A percentile compares a stretch with the other conserved stretches of the same genome.
Conservation (phyloP, 2,329 filamentous ascomycete species). For the Apiospora aurea region DNA sequence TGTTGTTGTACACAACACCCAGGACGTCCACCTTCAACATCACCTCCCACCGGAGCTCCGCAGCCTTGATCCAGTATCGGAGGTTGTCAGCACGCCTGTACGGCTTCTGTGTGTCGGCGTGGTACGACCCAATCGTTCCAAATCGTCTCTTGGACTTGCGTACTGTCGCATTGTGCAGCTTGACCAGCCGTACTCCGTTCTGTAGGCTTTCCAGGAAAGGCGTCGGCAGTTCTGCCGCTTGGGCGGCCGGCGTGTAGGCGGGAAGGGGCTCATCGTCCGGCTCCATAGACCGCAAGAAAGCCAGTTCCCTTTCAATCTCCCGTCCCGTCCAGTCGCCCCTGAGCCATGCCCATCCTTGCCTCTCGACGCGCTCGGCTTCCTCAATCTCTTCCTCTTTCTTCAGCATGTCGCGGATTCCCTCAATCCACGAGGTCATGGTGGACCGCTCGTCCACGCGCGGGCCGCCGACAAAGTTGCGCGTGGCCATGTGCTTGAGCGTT, state of each 20-base stretch:
- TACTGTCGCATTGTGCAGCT: constrained; percentile 89
- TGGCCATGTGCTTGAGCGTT: constrained; percentile 88
- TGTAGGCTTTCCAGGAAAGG: constrained; percentile 77
- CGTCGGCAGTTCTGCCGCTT: constrained; percentile 63
- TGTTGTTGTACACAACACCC: constrained; percentile 80
- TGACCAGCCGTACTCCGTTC: constrained; percentile 81
- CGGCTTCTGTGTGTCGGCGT: constrained; percentile 92
- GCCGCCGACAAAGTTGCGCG: constrained; percentile 83
- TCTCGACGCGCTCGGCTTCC: constrained; percentile 72
- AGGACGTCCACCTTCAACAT: constrained; percentile 84
- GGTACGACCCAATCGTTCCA: constrained; percentile 86
- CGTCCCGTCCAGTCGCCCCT: constrained; percentile 76
- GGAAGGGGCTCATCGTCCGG: constrained; percentile 67
- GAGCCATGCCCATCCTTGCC: constrained; percentile 82
- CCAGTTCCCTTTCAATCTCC: constrained; percentile 79
- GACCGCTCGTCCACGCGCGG: constrained; percentile 79
- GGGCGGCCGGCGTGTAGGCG: constrained; percentile 68
- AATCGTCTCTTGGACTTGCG: constrained; percentile 86
- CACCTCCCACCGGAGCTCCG: constrained; percentile 92
- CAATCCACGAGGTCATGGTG: constrained; percentile 81
- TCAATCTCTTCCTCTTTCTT: constrained; percentile 80
- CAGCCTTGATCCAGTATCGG: constrained; percentile 94
- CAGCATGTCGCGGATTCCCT: constrained; percentile 78
- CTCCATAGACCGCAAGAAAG: constrained; percentile 82
- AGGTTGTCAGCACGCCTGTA: constrained; percentile 95